These are phyloP conservation scores for Pyrenophora seminiperda DNA, from an alignment of 2,329 filamentous ascomycete genomes.

Conservation along the genomic window DNA sequence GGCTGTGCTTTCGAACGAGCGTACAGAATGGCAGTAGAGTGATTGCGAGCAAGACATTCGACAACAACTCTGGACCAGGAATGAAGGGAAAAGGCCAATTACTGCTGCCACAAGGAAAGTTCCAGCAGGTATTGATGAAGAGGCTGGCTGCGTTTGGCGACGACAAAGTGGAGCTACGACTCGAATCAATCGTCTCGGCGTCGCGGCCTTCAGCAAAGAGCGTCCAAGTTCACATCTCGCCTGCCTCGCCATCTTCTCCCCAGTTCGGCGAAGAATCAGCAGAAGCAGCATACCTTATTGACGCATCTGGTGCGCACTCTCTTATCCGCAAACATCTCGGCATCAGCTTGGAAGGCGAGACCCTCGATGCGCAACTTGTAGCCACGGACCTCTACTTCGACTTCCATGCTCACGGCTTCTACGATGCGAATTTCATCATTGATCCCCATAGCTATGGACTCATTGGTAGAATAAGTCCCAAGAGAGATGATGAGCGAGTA, in stretches of 20 bases:
- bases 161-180: slow-evolving; percentile 21
- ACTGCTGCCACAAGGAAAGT: slow-evolving; percentile 40
- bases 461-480: slow-evolving; percentile 42
- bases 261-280: slow-evolving; percentile 15
- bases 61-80: slow-evolving; percentile 27
- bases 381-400: slow-evolving; percentile 48
- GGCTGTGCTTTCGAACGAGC: slow-evolving; percentile 39
- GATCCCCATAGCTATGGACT: slow-evolving; percentile 48
- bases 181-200: slow-evolving; percentile 27
- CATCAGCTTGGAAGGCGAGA: slow-evolving; percentile 40
- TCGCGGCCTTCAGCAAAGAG: slow-evolving; percentile 14
- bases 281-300: slow-evolving; percentile 36
- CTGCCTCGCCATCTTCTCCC: slow-evolving; percentile 2
- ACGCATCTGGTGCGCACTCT: slow-evolving; percentile 39
- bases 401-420: slow-evolving; percentile 47
- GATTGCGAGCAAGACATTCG: slow-evolving; percentile 35
- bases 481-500: slow-evolving; percentile 16
- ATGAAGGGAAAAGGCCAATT: slow-evolving; percentile 33
- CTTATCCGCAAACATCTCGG: slow-evolving; percentile 25
- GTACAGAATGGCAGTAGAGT: slow-evolving; percentile 30
- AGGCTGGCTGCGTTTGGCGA: slow-evolving; percentile 16
- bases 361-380: slow-evolving; percentile 46
- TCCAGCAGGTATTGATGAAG: slow-evolving; percentile 35
- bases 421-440: slow-evolving; percentile 50
- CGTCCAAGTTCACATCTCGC: slow-evolving; percentile 17